Evolutionary conservation across 495 filamentous ascomycete genomes (phyloP).

Genomic region (Penicillium longicatenatum): DNA sequence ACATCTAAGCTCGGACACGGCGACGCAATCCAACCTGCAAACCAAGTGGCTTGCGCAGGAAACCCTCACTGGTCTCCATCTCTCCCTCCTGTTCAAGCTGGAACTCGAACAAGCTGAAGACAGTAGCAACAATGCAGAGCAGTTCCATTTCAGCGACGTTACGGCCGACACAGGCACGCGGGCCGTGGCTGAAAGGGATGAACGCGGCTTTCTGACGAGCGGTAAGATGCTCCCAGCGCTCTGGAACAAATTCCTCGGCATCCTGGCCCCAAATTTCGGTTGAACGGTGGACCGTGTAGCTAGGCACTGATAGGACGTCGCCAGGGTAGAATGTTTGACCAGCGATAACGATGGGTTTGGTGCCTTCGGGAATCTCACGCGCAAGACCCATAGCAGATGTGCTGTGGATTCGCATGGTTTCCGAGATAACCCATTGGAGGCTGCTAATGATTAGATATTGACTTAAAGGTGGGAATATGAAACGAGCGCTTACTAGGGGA

Average conservation of each 20-base stretch:
- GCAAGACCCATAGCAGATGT: conserved; percentile 89
- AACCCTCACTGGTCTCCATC: conserved; percentile 83
- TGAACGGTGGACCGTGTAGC: conserved; percentile 86
- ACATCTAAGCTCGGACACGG: conserved; percentile 22
- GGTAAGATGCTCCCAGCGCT: conserved; percentile 69
- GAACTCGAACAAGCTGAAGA: conserved; percentile 76
- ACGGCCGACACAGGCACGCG: conserved; percentile 79
- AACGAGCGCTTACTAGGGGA: conserved; percentile 44
- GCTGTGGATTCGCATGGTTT: conserved; percentile 89
- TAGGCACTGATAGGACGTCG: conserved; percentile 79
- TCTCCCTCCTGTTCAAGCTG: conserved; percentile 62
- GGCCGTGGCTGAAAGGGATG: conserved; percentile 80
- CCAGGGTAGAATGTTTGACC: conserved; percentile 70
- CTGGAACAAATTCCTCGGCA: conserved; percentile 79
- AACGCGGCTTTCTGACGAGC: conserved; percentile 74
- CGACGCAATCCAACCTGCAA: conserved; percentile 70
- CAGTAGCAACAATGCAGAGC: conserved; percentile 74
- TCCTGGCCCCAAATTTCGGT: conserved; percentile 77
- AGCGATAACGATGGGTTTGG: conserved; percentile 52
- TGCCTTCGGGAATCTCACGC: conserved; percentile 68
- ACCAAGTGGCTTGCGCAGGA: conserved; percentile 83
- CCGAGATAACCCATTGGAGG: conserved; percentile 78
- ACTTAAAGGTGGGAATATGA: neutral
- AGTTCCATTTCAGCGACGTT: conserved; percentile 96
- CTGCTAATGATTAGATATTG: conserved; percentile 11